Base-by-base conservation (phyloP, 192 early-diverging fungal genomes). In the Coemansia sp. region DNA sequence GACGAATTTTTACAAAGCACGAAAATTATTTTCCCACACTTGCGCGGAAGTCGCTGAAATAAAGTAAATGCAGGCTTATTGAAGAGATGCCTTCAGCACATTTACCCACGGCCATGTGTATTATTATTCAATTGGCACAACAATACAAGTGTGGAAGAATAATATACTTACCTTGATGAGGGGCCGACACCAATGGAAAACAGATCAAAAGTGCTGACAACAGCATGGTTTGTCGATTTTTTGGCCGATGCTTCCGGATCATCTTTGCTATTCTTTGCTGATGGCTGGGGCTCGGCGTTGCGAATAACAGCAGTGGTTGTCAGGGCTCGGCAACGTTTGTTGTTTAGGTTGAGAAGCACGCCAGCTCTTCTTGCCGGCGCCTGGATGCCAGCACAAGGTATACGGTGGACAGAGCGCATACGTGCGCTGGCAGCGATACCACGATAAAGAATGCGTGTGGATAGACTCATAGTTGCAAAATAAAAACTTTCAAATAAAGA, bases 181-280 rank as follows among this genome's bases (percentile, higher is more conserved):
- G 95, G 95, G 0, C 95, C 95, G 33, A 97, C 86, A 20, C 95
- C 95, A 60, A 97, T 94, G 12, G 91, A 93, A 52, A 94, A 95
- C 56, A 97, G 70, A 79, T 97, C 93, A 80, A 97, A 97, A 0
- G 90, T 91, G 50, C 88, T 90, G 21, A 97, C 88, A 3, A 94
- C 92, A 15, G 92, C 93, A 59, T 97, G 91, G 70, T 65, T 59
- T 15, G 77, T 73, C 44, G 69, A 63, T 23, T 79, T 66, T 33
- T 72, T 65, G 12, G 63, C 59, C 10, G 73, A 59, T 23, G 66
- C 39, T 42, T 47, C 42, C 2, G 57, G 30, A n/a, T 44, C 50
- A 19, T 59, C 41, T 28, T 37, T 40, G 54, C 11, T n/a, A n/a
- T n/a, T 19, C n/a, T 59, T 51, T 45, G 8, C 56, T 3, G 73